Evolutionary conservation across 2,329 filamentous ascomycete genomes (phyloP), one percentile per base, ranked within the genome.

Genomic region (Neonectria sp.): DNA sequence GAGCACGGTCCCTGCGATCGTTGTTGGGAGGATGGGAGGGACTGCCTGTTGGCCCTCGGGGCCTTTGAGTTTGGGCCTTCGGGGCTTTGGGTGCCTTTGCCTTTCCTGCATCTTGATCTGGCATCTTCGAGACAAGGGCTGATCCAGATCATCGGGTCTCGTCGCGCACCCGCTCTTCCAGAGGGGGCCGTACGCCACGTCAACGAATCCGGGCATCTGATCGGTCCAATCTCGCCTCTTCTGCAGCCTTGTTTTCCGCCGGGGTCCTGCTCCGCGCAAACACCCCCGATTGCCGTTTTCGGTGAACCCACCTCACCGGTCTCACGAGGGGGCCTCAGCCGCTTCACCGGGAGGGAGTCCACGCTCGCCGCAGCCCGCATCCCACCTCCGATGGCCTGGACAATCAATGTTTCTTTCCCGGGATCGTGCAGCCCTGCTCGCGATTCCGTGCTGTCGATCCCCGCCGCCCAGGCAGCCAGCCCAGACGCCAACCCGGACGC

Each of bases 91-190:
- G 62, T 52, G 53, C n/a, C 56, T 64, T 68, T 62, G 53, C 57
- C 60, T 61, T 63, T 70, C 55, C 62, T 68, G 68, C 65, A 76
- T 75, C 71, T 75, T 65, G 62, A 76, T 76, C 73, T 75, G 62
- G 64, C 64, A 52, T 69, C 68, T 49, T 52, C 27, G 70, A 70
- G 68, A 70, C 67, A 71, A 75, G 71, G 73, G 73, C 71, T 63
- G 71, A 74, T 71, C 74, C 74, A 76, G 73, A 75, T 76, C 74
- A 75, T 51, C 72, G 72, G 74, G 74, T 76, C 70, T 68, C n/a
- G 48, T 45, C 45, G 53, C 60, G 52, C 60, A 11, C 33, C 60
- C 62, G 68, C 69, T 66, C 49, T 67, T 37, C 65, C 59, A 63
- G 60, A 65, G 58, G 63, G 60, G 67, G 60, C 58, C 51, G 58